Base-by-base conservation (phyloP, 345 rosid species). In the Eucalyptus cloeziana region DNA sequence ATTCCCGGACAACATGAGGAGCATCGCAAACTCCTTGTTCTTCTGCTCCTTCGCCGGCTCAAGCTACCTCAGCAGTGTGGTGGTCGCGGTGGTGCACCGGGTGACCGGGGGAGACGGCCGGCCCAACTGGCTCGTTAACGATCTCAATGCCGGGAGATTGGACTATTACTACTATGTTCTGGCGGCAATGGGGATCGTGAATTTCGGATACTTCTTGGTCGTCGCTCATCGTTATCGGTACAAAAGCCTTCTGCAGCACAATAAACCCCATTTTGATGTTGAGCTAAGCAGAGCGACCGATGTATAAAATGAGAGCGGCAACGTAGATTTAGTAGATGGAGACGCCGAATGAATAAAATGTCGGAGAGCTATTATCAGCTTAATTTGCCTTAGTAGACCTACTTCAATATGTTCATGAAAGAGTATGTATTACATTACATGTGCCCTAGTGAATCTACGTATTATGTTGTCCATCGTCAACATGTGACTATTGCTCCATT, bases 1-100 rank as follows among this genome's bases (percentile, higher is more conserved):
- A 91, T 93, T 95, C 31, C 98, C 98, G 3, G 93, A 92, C 71
- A 92, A 92, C 86, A 94, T 96, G 98, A 94, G 90, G 89, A 96
- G 96, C 87, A 88, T 95, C 24, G 96, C 91, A 24, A 95, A 95
- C 88, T 90, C 96, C 27, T 88, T 96, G 5, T 80, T 94, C 88
- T 93, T 89, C 49, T 92, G 92, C 49, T 91, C 96, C 12, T 52
- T 93, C 16, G 94, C 90, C 1, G 91, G 89, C 14, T 62, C 95
- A 3, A 92, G 83, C 52, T 95, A 95, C 88, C 64, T 94, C 22
- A 91, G 90, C 88, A 90, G 90, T 50, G 25, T 94, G 19, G 79
- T 95, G 56, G 90, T 94, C 85, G 90, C 89, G 52, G 49, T 89
- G 10, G 93, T 95, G 87, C 95, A 92, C 86, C 50, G 49, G 6